Base-by-base conservation (phyloP, 345 rosid species). In the Bruguiera sexangula region DNA sequence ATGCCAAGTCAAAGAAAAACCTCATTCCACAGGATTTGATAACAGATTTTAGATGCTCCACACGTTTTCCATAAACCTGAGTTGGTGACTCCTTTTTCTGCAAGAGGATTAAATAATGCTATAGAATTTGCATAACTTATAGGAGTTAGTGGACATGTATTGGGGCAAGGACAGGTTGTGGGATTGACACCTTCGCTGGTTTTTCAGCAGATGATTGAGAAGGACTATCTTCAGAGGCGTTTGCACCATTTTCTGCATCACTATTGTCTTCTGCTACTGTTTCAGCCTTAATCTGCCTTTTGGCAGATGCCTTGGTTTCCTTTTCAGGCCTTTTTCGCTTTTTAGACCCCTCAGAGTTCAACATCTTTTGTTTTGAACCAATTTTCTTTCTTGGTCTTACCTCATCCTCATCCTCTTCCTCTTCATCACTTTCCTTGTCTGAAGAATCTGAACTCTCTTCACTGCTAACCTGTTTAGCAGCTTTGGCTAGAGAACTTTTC, bases 1-100 rank as follows among this genome's bases (percentile, higher is more conserved):
- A 57, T 55, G 43, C 32, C 55, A 66, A 64, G 72, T 66, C 68
- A 55, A 71, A 70, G 75, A 24, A 43, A 70, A 66, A 94, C 96
- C 96, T 85, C 89, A 92, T 86, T 58, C 88, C 96, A 65, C 96
- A 94, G 56, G 89, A 86, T 81, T 89, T 94, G 71, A 91, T 86
- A 54, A 89, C 79, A 71, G 94, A 84, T 85, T 84, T 95, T 7
- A 95, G 87, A 80, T 85, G 93, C 76, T 87, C 96, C 69, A 92
- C 97, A 1, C 60, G 82, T 80, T 88, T 90, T 59, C 96, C 99
- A 60, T 92, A 88, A 60, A 70, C 75, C 15, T 93, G 79, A 53
- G 88, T 75, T 57, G 81, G 62, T 76, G 77, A 76, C 78, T 87
- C 93, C 87, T 88, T 92, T 77, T 80, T 81, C 92, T 87, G 90